Evolutionary conservation across 768 basidiomycete genomes (phyloP), one percentile per base, ranked within the genome.

Genomic region (Leccinellum rugosiceps): DNA sequence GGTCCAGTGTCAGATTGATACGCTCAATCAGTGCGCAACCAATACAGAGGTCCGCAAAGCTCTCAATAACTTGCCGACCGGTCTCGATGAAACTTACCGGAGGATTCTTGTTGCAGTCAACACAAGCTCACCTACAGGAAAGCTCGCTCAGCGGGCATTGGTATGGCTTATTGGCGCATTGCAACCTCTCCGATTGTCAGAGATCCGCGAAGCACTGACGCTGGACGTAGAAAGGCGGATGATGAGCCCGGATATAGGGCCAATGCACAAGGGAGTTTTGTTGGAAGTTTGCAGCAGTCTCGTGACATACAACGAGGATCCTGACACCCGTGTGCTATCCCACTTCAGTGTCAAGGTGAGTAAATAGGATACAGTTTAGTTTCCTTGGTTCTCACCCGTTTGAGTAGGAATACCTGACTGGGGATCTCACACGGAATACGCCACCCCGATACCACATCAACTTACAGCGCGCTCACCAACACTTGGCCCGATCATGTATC

Each of bases 311-410:
- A 54, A 62, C 26, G 54, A 62, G 23, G 50, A 54, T 26, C 62
- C 60, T 2, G 31, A 23, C 5, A 28, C 60, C 9, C 14, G 65
- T 2, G 52, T 58, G 5, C 44, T 67, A 11, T 67, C 65, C 2
- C 65, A 67, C 44, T 67, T 59, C n/a, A 67, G 66, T 32, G 65
- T 67, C 49, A 67, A 64, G 58, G 66, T 65, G 46, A 44, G 57
- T 31, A n/a, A 8, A 2, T 25, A 32, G n/a, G 1, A 4, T 19
- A n/a, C 10, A 0, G 0, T 30, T 21, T 3, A 17, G 14, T 38
- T 13, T 5, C 8, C 51, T 13, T 43, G 2, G 11, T 4, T 3
- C 23, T 47, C 4, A 32, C 10, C 11, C 1, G 15, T 45, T 21
- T 4, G 21, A 13, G 7, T 15, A 65, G 60, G 64, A 65, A 15